These are phyloP conservation scores for Apophysomyces elegans DNA, from an alignment of 371 early-diverging fungal species.

Conservation along the genomic window DNA sequence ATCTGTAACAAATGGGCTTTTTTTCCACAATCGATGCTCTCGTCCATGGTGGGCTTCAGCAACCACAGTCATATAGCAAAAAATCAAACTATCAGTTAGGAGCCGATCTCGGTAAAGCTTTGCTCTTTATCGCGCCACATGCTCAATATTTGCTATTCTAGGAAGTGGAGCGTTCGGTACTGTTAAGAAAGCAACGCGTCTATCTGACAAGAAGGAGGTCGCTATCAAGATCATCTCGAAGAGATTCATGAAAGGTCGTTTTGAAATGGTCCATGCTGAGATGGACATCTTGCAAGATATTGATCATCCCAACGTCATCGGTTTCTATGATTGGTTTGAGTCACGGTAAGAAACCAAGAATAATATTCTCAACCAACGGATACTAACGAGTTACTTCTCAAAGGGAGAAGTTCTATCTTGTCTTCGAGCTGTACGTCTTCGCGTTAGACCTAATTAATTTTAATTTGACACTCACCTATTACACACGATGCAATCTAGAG, in stretches of 20 bases:
- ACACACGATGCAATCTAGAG: conserved; percentile 33
- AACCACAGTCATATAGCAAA: conserved; percentile 72
- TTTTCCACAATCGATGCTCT: conserved; percentile 42
- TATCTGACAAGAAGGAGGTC: conserved; percentile 61
- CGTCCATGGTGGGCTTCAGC: conserved; percentile 52
- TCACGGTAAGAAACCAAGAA: conserved; percentile 44
- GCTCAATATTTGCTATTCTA: conserved; percentile 19
- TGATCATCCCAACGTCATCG: conserved; percentile 84
- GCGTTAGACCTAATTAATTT: not conserved
- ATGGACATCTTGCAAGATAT: conserved; percentile 68
- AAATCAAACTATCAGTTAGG: conserved; percentile 71
- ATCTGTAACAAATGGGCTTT: conserved; percentile 26
- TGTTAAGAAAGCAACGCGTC: conserved; percentile 67
- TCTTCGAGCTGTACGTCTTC: conserved; percentile 78
- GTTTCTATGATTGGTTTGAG: conserved; percentile 82
- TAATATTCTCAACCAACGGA: not conserved
- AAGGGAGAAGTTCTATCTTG: conserved; percentile 84
- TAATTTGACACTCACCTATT: not conserved
- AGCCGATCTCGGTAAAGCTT: conserved; percentile 56
- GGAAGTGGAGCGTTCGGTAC: conserved; percentile 79
- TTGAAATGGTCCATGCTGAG: conserved; percentile 79
- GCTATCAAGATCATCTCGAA: conserved; percentile 86
- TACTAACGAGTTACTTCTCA: conserved; percentile 8
- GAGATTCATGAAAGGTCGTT: conserved; percentile 62
- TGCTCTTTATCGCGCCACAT: not conserved